These are phyloP conservation scores for Annulohypoxylon nitens DNA, from an alignment of 495 filamentous ascomycete species.

Conservation along the genomic window DNA sequence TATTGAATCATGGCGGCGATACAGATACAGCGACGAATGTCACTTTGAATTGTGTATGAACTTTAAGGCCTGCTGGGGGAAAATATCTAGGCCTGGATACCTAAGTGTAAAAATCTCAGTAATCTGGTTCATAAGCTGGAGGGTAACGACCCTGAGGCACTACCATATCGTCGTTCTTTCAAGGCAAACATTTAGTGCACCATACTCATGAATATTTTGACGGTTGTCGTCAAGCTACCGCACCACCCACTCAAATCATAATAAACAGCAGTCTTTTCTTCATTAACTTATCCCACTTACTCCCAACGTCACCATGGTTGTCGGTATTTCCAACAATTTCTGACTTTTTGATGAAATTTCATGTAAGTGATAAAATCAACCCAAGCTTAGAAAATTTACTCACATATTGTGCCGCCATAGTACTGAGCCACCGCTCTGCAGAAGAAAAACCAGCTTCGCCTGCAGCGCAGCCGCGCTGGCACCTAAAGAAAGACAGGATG, in stretches of 20 bases:
- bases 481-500: too few relatives aligned
- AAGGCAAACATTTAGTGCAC: not conserved
- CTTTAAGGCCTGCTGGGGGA: not conserved
- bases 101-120: not conserved
- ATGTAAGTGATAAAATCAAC: not conserved
- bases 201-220: not conserved
- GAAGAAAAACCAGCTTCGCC: not conserved
- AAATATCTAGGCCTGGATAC: not conserved
- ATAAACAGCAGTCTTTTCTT: not conserved
- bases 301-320: not conserved
- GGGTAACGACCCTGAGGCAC: not conserved
- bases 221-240: not conserved
- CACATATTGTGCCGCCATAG: not conserved
- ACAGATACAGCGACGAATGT: conserved; percentile 50
- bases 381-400: not conserved
- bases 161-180: not conserved
- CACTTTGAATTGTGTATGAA: conserved; percentile 53
- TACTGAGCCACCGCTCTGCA: not conserved
- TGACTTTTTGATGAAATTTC: not conserved
- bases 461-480: not conserved
- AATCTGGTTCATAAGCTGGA: not conserved
- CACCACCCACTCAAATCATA: not conserved
- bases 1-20: conserved; percentile 55
- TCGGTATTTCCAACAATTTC: not conserved
- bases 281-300: not conserved